Evolutionary conservation across 179 eudicot genomes (phyloP), one percentile per base, ranked within the genome.

Genomic region (Vitellaria paradoxa): DNA sequence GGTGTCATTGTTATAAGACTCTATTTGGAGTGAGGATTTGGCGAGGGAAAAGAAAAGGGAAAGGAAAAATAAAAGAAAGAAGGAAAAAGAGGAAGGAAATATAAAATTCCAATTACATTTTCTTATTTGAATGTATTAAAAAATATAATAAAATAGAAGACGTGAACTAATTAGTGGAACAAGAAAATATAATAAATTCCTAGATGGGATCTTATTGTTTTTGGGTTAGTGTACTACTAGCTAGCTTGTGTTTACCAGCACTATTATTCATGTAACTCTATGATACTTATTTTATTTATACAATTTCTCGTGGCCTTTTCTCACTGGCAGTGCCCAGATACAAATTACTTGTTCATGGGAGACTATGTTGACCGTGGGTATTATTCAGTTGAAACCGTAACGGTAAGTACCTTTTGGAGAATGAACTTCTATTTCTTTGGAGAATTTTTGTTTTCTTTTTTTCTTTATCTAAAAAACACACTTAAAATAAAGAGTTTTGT

Each of bases 331-430:
- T 90, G 92, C 53, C 92, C 89, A 46, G 91, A 89, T 73, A 89
- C 92, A 76, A 89, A 86, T 83, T 89, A 85, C 77, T 76, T 89
- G 77, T 90, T 89, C 82, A 90, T 90, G 94, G 94, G 94, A 74
- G 94, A 89, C 81, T 90, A 90, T 82, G 92, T 90, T 73, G 94
- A 90, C 66, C 89, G 94, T 78, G 94, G 94, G 21, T 90, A 90
- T 76, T 90, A 90, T 80, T 90, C 94, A 45, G 94, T 90, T 78
- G 94, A 90, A 82, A 90, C 94, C 71, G 92, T 89, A 26, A 89
- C 91, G 79, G 94, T 90, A 77, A 78, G 90, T 85, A 59, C 61
- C 15, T 45, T 17, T 7, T 64, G 17, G 63, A 17, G 2, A 7
- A 71, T 71, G 72, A 57, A 18, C 40, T 59, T 30, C 24, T 75